phyloP scores from a whole-genome alignment of 768 basidiomycete species.

The Leucocoprinus sp. region DNA sequence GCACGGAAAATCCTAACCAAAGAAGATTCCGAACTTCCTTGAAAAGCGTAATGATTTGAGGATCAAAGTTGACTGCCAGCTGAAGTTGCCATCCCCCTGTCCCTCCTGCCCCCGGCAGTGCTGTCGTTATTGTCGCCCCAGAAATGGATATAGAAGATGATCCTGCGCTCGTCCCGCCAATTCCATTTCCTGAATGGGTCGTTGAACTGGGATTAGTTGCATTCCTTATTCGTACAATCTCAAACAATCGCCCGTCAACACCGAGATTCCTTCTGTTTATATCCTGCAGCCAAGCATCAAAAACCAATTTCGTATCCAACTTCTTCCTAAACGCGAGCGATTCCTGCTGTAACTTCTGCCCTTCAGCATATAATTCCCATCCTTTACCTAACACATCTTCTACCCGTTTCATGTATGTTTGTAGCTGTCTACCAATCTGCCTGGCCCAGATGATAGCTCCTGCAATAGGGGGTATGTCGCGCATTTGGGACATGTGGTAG shows the following conservation, averaged over 20 bases:
- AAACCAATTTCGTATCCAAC: constrained; percentile 89
- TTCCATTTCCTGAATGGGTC: background rate
- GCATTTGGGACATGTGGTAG: constrained; percentile 98
- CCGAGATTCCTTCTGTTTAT: constrained; percentile 91
- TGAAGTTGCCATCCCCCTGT: constrained; percentile 56
- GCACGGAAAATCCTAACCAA: constrained; percentile 94
- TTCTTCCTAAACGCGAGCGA: constrained; percentile 89
- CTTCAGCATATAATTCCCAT: constrained; percentile 99
- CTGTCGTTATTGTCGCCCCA: background rate
- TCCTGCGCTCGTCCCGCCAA: background rate
- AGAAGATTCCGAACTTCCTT: constrained; percentile 95
- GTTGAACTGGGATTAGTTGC: constrained; percentile 24
- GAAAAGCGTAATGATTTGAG: constrained; percentile 96
- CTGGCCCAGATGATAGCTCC: constrained; percentile 98
- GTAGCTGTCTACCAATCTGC: constrained; percentile 95
- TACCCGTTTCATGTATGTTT: constrained; percentile 97
- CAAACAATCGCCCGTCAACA: constrained; percentile 86
- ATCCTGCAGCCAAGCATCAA: constrained; percentile 94
- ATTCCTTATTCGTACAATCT: constrained; percentile 58
- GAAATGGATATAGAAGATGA: background rate
- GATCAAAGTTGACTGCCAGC: constrained; percentile 95
- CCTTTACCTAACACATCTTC: constrained; percentile 97
- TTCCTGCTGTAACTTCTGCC: constrained; percentile 93
- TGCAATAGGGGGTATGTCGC: constrained; percentile 96
- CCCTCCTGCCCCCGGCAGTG: background rate